Evolutionary conservation across 2,329 filamentous ascomycete species (phyloP), one percentile per base, ranked within the genome.

Genomic region (Fonsecaea multimorphosa): DNA sequence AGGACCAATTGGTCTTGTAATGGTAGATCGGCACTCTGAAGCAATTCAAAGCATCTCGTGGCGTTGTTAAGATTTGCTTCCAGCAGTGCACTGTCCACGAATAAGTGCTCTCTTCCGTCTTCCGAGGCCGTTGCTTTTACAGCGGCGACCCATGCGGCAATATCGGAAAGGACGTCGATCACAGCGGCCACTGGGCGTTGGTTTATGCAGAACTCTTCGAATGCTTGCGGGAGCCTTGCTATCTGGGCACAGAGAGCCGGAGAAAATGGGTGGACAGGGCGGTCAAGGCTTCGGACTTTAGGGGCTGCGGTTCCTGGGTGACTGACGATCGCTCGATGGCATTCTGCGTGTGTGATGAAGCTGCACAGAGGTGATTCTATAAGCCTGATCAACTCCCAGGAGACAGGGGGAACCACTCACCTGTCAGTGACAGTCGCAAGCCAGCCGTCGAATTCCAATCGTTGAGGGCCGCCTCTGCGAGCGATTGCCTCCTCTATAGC

Each of bases 391-490:
- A 4, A 3, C 2, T 49, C 19, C 8, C 22, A 19, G 8, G 12
- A 12, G 8, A 8, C 44, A 24, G n/a, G 2, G 8, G 44, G 3
- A 12, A 5, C 6, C 44, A 49, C 44, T 12, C 19, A 24, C 44
- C 44, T 49, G 44, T 49, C 44, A 22, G 44, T 24, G 9, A 49
- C 44, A 24, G 19, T 49, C n/a, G 44, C 44, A 49, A 49, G 44
- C 44, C 44, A 49, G 44, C 44, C 44, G 22, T 49, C 44, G 12
- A 49, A 49, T 12, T 6, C 19, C n/a, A 49, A 8, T 24, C n/a
- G 44, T 12, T 49, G 8, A 16, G 44, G 8, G 19, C 44, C 44
- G 3, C 44, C 44, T 49, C 44, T 49, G 44, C 44, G 44, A 11
- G 8, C 8, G 2, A 49, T 49, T 2, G 44, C 44, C 11, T 49